Percentiles rank a stretch among this genome's conserved stretches.
These are phyloP conservation scores for Plasmopara viticola DNA, from an alignment of 352 stramenopile species.

Conservation along the genomic window DNA sequence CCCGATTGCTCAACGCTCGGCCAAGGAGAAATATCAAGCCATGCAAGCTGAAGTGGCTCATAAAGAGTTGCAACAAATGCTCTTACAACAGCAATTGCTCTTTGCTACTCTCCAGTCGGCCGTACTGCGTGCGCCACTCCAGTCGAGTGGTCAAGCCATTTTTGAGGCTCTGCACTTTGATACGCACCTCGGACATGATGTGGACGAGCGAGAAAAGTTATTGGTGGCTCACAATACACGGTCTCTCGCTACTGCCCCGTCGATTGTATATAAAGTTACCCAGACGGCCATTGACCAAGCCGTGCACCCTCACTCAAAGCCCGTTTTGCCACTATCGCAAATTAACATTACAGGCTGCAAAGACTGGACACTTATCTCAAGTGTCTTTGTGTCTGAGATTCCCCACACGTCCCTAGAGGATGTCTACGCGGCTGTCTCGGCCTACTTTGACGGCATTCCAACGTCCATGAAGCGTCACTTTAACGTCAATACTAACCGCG, in stretches of 20 bases:
- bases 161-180: constrained; percentile 32
- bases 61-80: constrained; percentile 24
- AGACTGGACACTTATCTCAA: constrained; percentile 30
- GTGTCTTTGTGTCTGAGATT: constrained; percentile 33
- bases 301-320: constrained; percentile 5
- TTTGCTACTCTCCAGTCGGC: constrained; percentile 31
- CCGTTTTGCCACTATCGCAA: constrained; percentile 25
- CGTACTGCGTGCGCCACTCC: constrained; percentile 21
- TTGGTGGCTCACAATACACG: constrained; percentile 26
- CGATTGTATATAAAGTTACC: constrained; percentile 21
- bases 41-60: constrained; percentile 14
- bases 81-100: constrained; percentile 31
- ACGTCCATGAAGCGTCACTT: constrained; percentile 32
- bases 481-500: constrained; percentile 19
- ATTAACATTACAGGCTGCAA: constrained; percentile 30
- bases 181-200: constrained; percentile 16
- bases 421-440: constrained; percentile 25
- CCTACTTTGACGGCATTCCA: constrained; percentile 29
- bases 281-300: constrained; percentile 18
- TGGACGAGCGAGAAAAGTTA: constrained; percentile 13
- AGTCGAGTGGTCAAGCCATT: constrained; percentile 23
- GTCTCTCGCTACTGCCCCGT: constrained; percentile 20
- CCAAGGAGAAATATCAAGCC: constrained; percentile 23
- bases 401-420: constrained; percentile 30
- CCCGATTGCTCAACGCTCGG: constrained; percentile 16